These are phyloP conservation scores for Microbotryum lychnidis-dioicae DNA, from an alignment of 1,284 basidiomycete species.

Conservation along the genomic window DNA sequence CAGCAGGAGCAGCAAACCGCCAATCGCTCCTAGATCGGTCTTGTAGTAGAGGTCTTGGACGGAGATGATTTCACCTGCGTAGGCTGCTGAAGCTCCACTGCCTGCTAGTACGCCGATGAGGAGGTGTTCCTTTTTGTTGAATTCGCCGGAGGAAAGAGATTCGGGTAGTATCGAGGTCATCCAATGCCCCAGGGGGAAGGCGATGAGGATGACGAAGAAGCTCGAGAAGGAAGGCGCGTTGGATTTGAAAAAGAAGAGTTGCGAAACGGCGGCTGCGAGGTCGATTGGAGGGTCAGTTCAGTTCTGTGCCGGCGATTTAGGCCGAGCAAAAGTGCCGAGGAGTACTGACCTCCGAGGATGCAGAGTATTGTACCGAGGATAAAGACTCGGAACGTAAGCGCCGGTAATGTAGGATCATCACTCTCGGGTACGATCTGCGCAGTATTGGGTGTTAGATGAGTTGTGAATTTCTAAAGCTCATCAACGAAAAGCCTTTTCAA, in stretches of 20 bases:
- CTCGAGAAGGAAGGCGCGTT: constrained; percentile 47
- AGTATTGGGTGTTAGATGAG: not conserved
- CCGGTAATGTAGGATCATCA: constrained; percentile 48
- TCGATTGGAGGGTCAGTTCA: constrained; percentile 2
- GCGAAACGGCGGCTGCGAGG: constrained; percentile 13
- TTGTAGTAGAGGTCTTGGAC: constrained; percentile 38
- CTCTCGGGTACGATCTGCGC: constrained; percentile 45
- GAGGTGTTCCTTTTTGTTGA: constrained; percentile 45
- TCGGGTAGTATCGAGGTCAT: constrained; percentile 18
- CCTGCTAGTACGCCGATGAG: constrained; percentile 30
- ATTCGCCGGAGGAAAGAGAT: constrained; percentile 46
- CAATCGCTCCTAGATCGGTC: constrained; percentile 34
- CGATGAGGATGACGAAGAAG: constrained; percentile 50
- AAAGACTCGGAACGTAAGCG: constrained; percentile 47
- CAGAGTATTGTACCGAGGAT: constrained; percentile 49
- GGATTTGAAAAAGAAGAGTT: constrained; percentile 44
- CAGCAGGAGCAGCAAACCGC: constrained; percentile 45
- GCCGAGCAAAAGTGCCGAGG: constrained; percentile 14
- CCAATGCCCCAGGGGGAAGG: constrained; percentile 28
- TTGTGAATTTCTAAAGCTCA: not conserved
- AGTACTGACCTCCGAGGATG: constrained; percentile 46
- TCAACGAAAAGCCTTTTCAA: not conserved
- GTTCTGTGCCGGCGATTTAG: constrained; percentile 2
- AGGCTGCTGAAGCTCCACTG: constrained; percentile 33
- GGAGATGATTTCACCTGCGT: constrained; percentile 38